Evolutionary conservation across 768 basidiomycete species (phyloP), one percentile per base, ranked within the genome.

Genomic region (Auricularia heimuer): DNA sequence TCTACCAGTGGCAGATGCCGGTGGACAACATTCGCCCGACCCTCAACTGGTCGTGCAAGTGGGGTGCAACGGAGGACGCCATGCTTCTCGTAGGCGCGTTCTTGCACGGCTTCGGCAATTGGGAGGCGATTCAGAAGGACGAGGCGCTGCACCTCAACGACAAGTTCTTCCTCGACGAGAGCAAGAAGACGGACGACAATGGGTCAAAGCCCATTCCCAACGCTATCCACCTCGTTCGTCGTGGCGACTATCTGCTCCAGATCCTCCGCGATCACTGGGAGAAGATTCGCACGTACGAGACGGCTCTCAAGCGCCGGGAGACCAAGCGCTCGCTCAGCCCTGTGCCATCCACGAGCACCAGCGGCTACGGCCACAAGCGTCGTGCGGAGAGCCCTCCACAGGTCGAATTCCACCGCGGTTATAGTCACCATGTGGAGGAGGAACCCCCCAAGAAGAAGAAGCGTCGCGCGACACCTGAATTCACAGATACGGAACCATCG

Each of bases 81-180:
- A 92, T 94, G 86, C 81, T 99, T 18, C 83, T 99, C 44, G 88
- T 98, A 60, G 97, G 97, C 42, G 93, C 97, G 10, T 98, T 83
- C 79, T 71, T 89, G 21, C 89, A 98, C 70, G 97, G 97, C 21
- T 96, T 98, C 73, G 96, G 95, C 14, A 92, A 90, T 71, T 99
- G 97, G 97, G 97, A 98, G 72, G 83, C 84, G 33, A 98, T 98
- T 82, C 84, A 86, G 64, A 92, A 94, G 77, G 97, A 99, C 73
- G 75, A 84, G 12, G 84, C 84, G 66, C 85, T 99, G 12, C 85
- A 86, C 2, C 81, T 99, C 14, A 83, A 86, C 1, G 93, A 89
- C 75, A 98, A 98, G 73, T 96, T 99, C 79, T 98, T 98, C 85
- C 81, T 99, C 62, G 97, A 98, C 73, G 95, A 98, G 75, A 92